Percentiles rank a stretch among this genome's conserved stretches.
phyloP scores from a whole-genome alignment of 768 basidiomycete species.

The Polyporus arcularius region DNA sequence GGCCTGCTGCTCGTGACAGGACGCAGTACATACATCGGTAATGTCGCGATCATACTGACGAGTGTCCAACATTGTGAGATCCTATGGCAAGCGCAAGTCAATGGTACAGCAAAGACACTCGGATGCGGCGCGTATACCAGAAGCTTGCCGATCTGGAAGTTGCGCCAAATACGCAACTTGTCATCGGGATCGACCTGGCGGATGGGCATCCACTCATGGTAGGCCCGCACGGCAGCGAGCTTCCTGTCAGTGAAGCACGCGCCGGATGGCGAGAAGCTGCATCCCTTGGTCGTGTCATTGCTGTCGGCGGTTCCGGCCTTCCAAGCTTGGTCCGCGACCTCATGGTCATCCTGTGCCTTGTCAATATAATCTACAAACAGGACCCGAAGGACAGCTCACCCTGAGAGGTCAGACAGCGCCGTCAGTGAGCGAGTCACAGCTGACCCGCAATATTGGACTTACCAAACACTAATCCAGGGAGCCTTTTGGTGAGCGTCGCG shows the following conservation, averaged over 20 bases:
- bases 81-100: constrained; percentile 22
- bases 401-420: background rate
- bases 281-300: constrained; percentile 53
- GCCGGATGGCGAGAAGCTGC: constrained; percentile 51
- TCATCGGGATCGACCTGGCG: constrained; percentile 56
- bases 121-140: constrained; percentile 27
- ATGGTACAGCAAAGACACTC: too few relatives aligned
- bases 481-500: constrained; percentile 48
- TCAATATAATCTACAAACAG: background rate
- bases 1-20: background rate
- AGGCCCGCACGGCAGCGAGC: constrained; percentile 56
- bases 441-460: constrained; percentile 12
- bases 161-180: constrained; percentile 61
- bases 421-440: background rate
- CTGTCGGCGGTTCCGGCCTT: constrained; percentile 56
- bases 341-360: constrained; percentile 48
- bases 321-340: constrained; percentile 60
- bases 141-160: constrained; percentile 65
- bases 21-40: constrained; percentile 46
- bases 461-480: constrained; percentile 63
- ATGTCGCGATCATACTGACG: constrained; percentile 59
- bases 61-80: constrained; percentile 64
- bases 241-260: constrained; percentile 63
- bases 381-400: background rate
- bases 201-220: constrained; percentile 66